Evolutionary conservation across 2,329 filamentous ascomycete genomes (phyloP), one percentile per base, ranked within the genome.

Genomic region (Ciborinia camelliae): DNA sequence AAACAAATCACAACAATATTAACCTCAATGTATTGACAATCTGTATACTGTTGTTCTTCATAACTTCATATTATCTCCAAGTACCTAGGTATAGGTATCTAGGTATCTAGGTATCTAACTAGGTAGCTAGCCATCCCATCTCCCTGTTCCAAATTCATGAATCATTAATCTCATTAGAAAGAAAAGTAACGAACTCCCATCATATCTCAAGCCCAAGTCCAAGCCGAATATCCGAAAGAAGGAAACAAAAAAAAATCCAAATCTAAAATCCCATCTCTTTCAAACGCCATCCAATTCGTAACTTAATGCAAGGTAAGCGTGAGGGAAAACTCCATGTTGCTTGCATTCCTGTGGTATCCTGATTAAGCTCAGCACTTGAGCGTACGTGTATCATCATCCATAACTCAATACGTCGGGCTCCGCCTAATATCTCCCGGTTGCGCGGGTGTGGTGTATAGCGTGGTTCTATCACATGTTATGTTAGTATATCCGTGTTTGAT

Each of bases 321-420:
- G 43, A 23, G 15, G 20, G 20, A 35, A 37, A 58, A 59, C 55
- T 58, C 55, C 41, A 7, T 59, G 9, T 35, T 26, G 9, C 30
- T n/a, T n/a, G n/a, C n/a, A n/a, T n/a, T n/a, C n/a, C 55, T 59
- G 26, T 35, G 8, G 41, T 47, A 35, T 47, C 7, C 20, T n/a
- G n/a, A 32, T 47, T 14, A 30, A 48, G 55, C 55, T 59, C 41
- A 59, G 55, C 55, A 26, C 55, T 47, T 59, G 55, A 59, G 28
- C 55, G 26, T 32, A 4, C 30, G 14, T 26, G 30, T 37, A 47
- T 37, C 41, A 35, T 12, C 28, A 26, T 35, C 9, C 6, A 35
- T 10, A 35, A 20, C 39, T 59, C 30, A 59, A 47, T 18, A 47
- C 15, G 55, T 59, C 4, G 28, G 35, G 55, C 7, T 47, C 30